Percentiles rank a stretch among this genome's conserved stretches.
Evolutionary conservation across 371 early-diverging fungal genomes (phyloP).

Genomic region (Apophysomyces sp.): DNA sequence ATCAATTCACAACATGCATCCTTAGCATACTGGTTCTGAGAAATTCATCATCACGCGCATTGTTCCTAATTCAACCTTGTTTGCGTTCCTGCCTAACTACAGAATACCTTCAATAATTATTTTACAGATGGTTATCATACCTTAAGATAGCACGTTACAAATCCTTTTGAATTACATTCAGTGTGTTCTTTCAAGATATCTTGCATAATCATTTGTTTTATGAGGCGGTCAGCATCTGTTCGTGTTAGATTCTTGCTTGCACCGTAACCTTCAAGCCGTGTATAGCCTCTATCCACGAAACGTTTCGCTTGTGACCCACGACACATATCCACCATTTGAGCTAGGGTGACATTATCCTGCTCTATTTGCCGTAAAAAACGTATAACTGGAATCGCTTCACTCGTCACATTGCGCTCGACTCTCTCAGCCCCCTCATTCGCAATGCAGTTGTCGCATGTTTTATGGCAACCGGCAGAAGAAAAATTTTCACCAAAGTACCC

Average conservation of each 20-base stretch:
- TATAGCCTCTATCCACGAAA: conserved; percentile 50
- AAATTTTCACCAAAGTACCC: conserved; percentile 96
- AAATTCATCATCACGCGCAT: background rate
- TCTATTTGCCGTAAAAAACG: conserved; percentile 44
- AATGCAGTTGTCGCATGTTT: conserved; percentile 96
- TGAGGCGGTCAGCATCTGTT: conserved; percentile 67
- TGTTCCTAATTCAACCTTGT: background rate
- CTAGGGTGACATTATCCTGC: conserved; percentile 65
- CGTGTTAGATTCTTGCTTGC: conserved; percentile 56
- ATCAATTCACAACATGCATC: background rate
- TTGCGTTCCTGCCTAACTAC: background rate
- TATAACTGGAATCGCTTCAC: conserved; percentile 56
- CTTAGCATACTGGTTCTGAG: background rate
- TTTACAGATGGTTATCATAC: background rate
- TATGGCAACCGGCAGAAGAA: conserved; percentile 63
- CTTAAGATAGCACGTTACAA: conserved; percentile 16
- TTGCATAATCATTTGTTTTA: conserved; percentile 59
- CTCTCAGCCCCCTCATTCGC: conserved; percentile 16
- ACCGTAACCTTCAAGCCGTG: conserved; percentile 59
- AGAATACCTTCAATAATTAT: background rate
- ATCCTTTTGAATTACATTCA: conserved; percentile 29
- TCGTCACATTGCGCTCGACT: conserved; percentile 52
- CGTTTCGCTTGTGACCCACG: conserved; percentile 68
- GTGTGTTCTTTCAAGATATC: conserved; percentile 62
- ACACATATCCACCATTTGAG: conserved; percentile 78